A percentile compares a stretch with the other conserved stretches of the same genome.
Evolutionary conservation across 2,329 filamentous ascomycete species (phyloP).

Genomic region (Xylariaceae sp.): DNA sequence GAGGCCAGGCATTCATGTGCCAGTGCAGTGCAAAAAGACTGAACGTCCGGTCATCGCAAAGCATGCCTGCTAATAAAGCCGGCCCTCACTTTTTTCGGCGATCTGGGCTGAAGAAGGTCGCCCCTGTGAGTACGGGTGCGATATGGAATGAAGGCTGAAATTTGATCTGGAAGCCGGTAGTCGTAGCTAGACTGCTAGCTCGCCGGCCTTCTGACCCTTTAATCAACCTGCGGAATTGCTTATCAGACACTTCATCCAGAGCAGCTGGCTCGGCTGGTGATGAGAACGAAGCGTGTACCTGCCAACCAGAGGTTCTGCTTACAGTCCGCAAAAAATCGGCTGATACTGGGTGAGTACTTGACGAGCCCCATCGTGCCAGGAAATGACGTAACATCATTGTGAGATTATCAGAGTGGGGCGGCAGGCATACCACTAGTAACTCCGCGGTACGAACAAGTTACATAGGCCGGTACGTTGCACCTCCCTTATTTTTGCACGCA

Average conservation of each 20-base stretch:
- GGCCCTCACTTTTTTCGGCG: not conserved
- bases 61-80: too few species aligned
- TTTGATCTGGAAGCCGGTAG: not conserved
- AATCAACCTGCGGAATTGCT: not conserved
- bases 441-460: not conserved
- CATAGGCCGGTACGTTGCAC: not conserved
- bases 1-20: too few species aligned
- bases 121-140: too few species aligned
- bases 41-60: too few species aligned
- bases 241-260: not conserved
- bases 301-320: not conserved
- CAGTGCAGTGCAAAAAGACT: too few species aligned
- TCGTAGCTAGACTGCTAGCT: not conserved
- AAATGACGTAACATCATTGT: slow-evolving; percentile 31
- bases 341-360: slow-evolving; percentile 26
- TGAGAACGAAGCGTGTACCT: not conserved
- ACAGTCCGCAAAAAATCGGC: slow-evolving; percentile 5
- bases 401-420: slow-evolving; percentile 13
- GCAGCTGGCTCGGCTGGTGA: not conserved
- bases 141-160: not conserved
- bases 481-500: not conserved
- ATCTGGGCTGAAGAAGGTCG: too few species aligned
- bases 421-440: not conserved
- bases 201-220: not conserved
- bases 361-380: slow-evolving; percentile 13